Conservation (phyloP, 805 yeast genomes). For the Hemisphaericaspora nanyangensis region DNA sequence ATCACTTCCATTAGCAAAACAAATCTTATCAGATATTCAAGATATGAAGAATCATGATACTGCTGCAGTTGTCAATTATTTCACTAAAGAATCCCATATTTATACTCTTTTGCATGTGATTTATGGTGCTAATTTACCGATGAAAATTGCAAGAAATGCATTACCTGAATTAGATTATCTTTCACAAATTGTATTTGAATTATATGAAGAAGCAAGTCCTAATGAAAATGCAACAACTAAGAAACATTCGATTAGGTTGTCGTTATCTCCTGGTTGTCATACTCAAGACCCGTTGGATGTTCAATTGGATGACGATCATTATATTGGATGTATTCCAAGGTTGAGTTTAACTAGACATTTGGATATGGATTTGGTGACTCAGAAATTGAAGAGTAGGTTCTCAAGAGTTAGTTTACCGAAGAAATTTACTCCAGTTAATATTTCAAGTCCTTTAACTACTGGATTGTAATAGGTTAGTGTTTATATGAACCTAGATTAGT, state of each 20-base stretch:
- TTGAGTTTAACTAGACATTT: slow-evolving; percentile 86
- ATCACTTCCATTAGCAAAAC: slow-evolving; percentile 88
- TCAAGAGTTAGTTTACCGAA: slow-evolving; percentile 86
- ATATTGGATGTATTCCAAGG: slow-evolving; percentile 93
- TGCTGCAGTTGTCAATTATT: slow-evolving; percentile 73
- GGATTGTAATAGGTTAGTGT: slow-evolving; percentile 12
- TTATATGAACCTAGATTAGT: too few relatives aligned
- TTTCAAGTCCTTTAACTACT: slow-evolving; percentile 58
- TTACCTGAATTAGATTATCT: slow-evolving; percentile 94
- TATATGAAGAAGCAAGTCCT: slow-evolving; percentile 73
- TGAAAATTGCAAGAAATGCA: slow-evolving; percentile 91
- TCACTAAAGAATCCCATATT: slow-evolving; percentile 96
- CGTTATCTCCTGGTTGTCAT: slow-evolving; percentile 97
- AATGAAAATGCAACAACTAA: slow-evolving; percentile 52
- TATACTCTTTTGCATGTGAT: slow-evolving; percentile 88
- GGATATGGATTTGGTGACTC: slow-evolving; percentile 85
- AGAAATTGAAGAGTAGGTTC: slow-evolving; percentile 76
- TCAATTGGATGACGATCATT: slow-evolving; percentile 92
- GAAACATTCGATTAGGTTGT: slow-evolving; percentile 83
- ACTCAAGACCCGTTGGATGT: slow-evolving; percentile 97
- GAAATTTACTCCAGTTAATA: slow-evolving; percentile 84
- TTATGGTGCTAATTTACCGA: slow-evolving; percentile 91
- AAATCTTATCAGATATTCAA: slow-evolving; percentile 75
- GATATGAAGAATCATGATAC: slow-evolving; percentile 72
- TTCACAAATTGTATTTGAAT: slow-evolving; percentile 90